Conservation (phyloP, 202 grass and related monocot species). For the Schoenoplectus tabernaemontani region DNA sequence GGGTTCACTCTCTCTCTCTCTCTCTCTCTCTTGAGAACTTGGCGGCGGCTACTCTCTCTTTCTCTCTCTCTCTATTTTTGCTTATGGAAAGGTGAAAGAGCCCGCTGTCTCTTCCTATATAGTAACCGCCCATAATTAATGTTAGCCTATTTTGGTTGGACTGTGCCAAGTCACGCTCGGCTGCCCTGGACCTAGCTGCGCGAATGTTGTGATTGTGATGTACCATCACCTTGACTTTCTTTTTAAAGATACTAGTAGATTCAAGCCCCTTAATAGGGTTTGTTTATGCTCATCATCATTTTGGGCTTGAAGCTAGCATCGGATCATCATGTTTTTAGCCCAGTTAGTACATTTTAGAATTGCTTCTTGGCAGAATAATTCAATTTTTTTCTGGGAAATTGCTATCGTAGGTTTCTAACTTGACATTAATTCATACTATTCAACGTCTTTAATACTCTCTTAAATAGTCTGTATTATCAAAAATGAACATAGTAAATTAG, state of each 20-base stretch:
- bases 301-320: constrained; percentile 1
- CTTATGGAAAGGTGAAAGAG: constrained; percentile 5
- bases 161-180: background rate
- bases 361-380: background rate
- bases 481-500: no score
- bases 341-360: background rate
- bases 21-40: background rate
- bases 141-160: background rate
- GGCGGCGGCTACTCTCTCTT: background rate
- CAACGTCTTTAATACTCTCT: no score
- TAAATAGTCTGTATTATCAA: background rate
- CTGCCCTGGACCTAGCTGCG: background rate
- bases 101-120: background rate
- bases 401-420: background rate
- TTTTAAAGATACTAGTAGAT: background rate
- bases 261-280: background rate
- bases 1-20: background rate
- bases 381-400: background rate
- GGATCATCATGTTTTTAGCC: background rate
- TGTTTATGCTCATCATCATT: background rate
- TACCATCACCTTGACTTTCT: background rate
- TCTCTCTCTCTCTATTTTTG: background rate
- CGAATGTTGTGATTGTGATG: background rate
- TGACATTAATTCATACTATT: background rate
- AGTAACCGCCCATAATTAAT: background rate